Percentiles rank a stretch among this genome's conserved stretches.
Evolutionary conservation across 352 stramenopile species (phyloP).

Genomic region (Globisporangium rhizosaccharum): DNA sequence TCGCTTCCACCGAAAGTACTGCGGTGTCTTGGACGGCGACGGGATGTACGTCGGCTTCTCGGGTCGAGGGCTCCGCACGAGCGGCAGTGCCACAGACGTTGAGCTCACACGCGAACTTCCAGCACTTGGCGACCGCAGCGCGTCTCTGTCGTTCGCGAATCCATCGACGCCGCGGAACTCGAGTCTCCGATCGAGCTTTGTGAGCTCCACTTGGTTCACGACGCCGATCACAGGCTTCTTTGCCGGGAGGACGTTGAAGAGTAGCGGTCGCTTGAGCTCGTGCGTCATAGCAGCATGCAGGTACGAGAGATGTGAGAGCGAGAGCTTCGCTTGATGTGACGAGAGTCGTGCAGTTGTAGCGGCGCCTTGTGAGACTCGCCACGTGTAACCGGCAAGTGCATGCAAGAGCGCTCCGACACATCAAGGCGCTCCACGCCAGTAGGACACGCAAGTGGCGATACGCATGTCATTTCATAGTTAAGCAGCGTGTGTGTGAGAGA

Average conservation of each 20-base stretch:
- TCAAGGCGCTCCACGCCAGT: too few species aligned
- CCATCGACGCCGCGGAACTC: conserved; percentile 7
- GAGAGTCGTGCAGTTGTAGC: too few species aligned
- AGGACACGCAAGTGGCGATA: too few species aligned
- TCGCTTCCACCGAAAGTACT: conserved; percentile 65
- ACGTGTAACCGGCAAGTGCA: too few species aligned
- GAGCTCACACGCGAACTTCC: conserved; percentile 30
- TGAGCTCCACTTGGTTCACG: conserved; percentile 41
- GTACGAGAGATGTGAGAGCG: not conserved
- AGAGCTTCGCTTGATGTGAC: too few species aligned
- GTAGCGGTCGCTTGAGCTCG: conserved; percentile 44
- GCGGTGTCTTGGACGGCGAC: conserved; percentile 38
- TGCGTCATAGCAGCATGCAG: conserved; percentile 28
- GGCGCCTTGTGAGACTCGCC: too few species aligned
- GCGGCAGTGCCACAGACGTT: conserved; percentile 43
- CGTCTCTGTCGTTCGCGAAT: not conserved
- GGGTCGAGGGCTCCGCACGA: conserved; percentile 34
- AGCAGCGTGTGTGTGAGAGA: too few species aligned
- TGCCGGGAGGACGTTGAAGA: conserved; percentile 45
- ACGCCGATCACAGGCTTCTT: conserved; percentile 36
- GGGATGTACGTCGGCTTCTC: conserved; percentile 34
- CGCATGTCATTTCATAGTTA: too few species aligned
- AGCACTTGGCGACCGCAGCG: conserved; percentile 10
- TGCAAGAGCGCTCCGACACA: too few species aligned
- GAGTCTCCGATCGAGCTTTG: conserved; percentile 26